A percentile compares a stretch with the other conserved stretches of the same genome.
phyloP scores from a whole-genome alignment of 371 early-diverging fungal genomes.

The Synchytrium microbalum region DNA sequence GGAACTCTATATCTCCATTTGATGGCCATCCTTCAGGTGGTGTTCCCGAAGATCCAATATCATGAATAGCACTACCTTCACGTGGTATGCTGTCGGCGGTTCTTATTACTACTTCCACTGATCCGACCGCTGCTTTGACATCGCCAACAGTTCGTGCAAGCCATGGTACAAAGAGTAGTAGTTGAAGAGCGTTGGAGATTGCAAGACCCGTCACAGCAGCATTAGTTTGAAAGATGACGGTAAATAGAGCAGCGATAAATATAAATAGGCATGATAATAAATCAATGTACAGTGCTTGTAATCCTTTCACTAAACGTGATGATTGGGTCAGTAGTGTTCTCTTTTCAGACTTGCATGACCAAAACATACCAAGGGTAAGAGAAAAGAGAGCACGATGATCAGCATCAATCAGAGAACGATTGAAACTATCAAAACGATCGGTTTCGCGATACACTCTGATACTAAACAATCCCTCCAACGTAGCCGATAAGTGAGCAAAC shows the following conservation, averaged over 20 bases:
- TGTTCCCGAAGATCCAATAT: neutral
- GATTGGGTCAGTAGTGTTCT: constrained; percentile 14
- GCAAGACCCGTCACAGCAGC: constrained; percentile 53
- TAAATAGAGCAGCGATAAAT: constrained; percentile 49
- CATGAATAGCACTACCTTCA: constrained; percentile 22
- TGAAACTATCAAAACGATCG: constrained; percentile 50
- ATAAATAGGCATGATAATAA: constrained; percentile 52
- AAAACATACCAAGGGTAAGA: constrained; percentile 31
- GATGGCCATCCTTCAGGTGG: constrained; percentile 19
- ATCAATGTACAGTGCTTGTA: constrained; percentile 61
- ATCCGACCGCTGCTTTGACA: constrained; percentile 47
- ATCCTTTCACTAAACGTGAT: constrained; percentile 27
- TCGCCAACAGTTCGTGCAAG: constrained; percentile 52
- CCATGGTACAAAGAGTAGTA: constrained; percentile 66
- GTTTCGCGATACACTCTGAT: constrained; percentile 57
- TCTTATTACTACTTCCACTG: constrained; percentile 46
- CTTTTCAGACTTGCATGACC: too few relatives aligned
- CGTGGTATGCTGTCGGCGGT: constrained; percentile 49
- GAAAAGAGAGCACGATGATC: constrained; percentile 59
- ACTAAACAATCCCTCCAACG: constrained; percentile 60
- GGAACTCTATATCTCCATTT: constrained; percentile 47
- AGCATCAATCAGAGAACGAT: constrained; percentile 49
- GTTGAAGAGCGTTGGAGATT: constrained; percentile 57
- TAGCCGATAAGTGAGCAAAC: constrained; percentile 61
- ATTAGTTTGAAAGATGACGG: constrained; percentile 30